phyloP scores from a whole-genome alignment of 306 rosid species.

The Mimosa pudica region DNA sequence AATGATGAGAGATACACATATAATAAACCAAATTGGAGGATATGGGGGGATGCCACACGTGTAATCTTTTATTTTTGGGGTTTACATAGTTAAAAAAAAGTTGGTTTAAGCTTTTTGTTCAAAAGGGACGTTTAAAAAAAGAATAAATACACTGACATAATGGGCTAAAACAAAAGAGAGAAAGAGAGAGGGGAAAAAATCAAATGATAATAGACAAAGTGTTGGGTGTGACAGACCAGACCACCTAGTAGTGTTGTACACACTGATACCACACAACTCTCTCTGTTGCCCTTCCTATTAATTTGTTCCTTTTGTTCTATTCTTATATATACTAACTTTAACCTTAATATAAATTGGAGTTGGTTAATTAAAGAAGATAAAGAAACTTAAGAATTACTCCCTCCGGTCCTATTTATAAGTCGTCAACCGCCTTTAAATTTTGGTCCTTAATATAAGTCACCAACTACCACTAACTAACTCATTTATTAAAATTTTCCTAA shows the following conservation, averaged over 20 bases:
- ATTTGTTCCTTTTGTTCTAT: background rate
- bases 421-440: too few relatives aligned
- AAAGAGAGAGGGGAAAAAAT: background rate
- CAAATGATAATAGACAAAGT: slow-evolving; percentile 44
- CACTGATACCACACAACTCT: slow-evolving; percentile 12
- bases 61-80: slow-evolving; percentile 35
- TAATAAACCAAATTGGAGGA: slow-evolving; percentile 26
- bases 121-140: slow-evolving; percentile 73
- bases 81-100: slow-evolving; percentile 25
- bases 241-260: slow-evolving; percentile 46
- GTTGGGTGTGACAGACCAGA: slow-evolving; percentile 54
- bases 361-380: too few relatives aligned
- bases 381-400: too few relatives aligned
- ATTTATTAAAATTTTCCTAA: too few relatives aligned
- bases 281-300: background rate
- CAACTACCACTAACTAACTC: too few relatives aligned
- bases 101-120: slow-evolving; percentile 43
- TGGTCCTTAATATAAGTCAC: too few relatives aligned
- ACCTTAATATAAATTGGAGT: too few relatives aligned
- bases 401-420: too few relatives aligned
- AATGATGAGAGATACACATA: background rate
- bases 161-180: background rate
- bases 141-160: slow-evolving; percentile 2
- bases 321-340: too few relatives aligned
- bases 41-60: slow-evolving; percentile 28